Percentiles rank a stretch among this genome's conserved stretches.
phyloP scores from a whole-genome alignment of 108 stramenopile genomes.

The Ochromonas danica region DNA sequence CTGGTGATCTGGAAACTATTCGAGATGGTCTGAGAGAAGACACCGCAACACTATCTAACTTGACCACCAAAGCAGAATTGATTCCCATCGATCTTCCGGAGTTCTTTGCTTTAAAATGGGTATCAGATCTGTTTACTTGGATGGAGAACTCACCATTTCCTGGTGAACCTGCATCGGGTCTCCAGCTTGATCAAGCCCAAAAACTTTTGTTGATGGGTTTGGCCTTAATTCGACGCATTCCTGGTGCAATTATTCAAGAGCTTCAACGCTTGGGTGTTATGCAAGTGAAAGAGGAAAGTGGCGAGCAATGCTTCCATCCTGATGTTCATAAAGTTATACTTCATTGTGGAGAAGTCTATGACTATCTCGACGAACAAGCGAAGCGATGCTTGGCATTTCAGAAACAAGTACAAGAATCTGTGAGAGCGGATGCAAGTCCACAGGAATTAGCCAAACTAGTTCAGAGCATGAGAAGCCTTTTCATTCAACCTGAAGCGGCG shows the following conservation, averaged over 20 bases:
- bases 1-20: too few species aligned
- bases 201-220: not conserved
- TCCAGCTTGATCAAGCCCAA: not conserved
- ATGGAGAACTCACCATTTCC: not conserved
- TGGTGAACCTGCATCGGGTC: not conserved
- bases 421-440: not conserved
- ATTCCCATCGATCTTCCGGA: slow-evolving; percentile 4
- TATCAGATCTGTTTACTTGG: not conserved
- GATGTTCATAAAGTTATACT: not conserved
- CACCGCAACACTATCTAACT: too few species aligned
- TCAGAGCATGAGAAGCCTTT: not conserved
- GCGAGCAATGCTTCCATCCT: not conserved
- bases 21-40: too few species aligned
- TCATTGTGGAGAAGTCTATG: not conserved
- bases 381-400: not conserved
- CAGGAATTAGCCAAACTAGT: not conserved
- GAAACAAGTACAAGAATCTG: not conserved
- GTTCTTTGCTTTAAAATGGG: not conserved
- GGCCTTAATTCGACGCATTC: not conserved
- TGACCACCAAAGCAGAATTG: slow-evolving; percentile 11
- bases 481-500: not conserved
- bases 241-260: not conserved
- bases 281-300: not conserved
- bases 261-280: not conserved
- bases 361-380: not conserved